phyloP scores from a whole-genome alignment of 129 eudicot genomes.

The Silybum marianum region DNA sequence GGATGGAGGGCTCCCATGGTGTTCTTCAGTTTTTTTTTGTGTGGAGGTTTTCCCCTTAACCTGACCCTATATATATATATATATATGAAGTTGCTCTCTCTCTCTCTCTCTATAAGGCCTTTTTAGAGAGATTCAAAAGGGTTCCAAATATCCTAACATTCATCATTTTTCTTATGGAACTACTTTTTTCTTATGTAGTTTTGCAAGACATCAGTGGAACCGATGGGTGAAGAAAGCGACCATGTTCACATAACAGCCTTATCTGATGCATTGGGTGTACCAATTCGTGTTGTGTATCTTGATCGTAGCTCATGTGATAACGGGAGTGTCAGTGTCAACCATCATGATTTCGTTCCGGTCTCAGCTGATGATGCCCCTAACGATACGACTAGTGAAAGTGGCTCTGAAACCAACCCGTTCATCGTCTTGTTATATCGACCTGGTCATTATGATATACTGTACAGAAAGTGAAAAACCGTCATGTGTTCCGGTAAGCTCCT shows the following conservation, averaged over 20 bases:
- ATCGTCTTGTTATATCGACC: constrained; percentile 87
- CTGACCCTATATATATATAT: too few species aligned
- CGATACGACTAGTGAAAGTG: constrained; percentile 18
- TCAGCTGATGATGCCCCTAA: constrained; percentile 18
- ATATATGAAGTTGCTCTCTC: not conserved
- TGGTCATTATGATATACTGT: constrained; percentile 93
- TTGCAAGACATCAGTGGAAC: constrained; percentile 96
- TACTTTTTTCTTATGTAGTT: constrained; percentile 48
- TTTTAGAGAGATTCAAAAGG: not conserved
- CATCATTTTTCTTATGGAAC: constrained; percentile 5
- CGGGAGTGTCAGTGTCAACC: constrained; percentile 79
- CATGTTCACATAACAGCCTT: constrained; percentile 94
- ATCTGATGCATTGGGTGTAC: constrained; percentile 85
- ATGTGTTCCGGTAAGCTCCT: constrained; percentile 23
- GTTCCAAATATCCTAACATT: too few species aligned
- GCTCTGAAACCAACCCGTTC: constrained; percentile 49
- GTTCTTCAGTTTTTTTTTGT: too few species aligned
- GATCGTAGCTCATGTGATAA: constrained; percentile 82
- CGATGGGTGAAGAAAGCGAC: constrained; percentile 99
- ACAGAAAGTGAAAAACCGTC: constrained; percentile 52
- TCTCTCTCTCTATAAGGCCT: not conserved
- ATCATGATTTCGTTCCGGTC: constrained; percentile 81
- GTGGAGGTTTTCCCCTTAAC: too few species aligned
- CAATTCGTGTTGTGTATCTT: constrained; percentile 88
- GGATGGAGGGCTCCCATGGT: too few species aligned